Base-by-base conservation (phyloP, 768 basidiomycete genomes). In the Boletellus ananiceps region DNA sequence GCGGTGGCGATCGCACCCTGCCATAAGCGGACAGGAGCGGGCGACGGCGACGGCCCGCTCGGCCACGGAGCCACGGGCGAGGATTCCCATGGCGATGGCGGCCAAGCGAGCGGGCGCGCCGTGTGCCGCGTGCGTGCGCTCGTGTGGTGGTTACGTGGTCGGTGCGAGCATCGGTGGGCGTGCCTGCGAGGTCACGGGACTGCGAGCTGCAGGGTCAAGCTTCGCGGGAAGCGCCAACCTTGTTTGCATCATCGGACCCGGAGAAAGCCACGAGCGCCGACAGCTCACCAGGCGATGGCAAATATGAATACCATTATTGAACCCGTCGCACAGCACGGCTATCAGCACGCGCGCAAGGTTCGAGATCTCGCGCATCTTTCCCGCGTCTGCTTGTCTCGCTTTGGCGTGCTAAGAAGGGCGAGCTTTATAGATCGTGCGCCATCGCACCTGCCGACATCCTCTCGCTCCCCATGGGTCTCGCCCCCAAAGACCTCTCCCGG, bases 401-500 rank as follows among this genome's bases (percentile, higher is more conserved):
- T 19, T 19, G 19, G 19, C 19, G 19, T 19, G 19, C 19, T 19
- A 1, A 19, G 2, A 19, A 19, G n/a, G n/a, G n/a, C n/a, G n/a
- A n/a, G n/a, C 56, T 64, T 62, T 62, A 62, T 62, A 62, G 62
- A 55, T 55, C n/a, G n/a, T n/a, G n/a, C n/a, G n/a, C n/a, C n/a
- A n/a, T n/a, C n/a, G n/a, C n/a, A n/a, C n/a, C n/a, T n/a, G n/a
- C n/a, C n/a, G 23, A 7, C 23, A 25, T 25, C 8, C 27, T 12
- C 29, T 19, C 19, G 19, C 18, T n/a, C 31, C 44, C 52, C 15
- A 68, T 64, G 62, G 66, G 66, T 39, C 47, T 68, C 14, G 49
- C 61, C 21, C 54, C 54, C 16, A 66, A 62, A 40, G 58, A 61
- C 44, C 54, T 68, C 45, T 57, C 65, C 2, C 46, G 85, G n/a